phyloP scores from a whole-genome alignment of 305 asterid genomes.

The Solanum hybrid region DNA sequence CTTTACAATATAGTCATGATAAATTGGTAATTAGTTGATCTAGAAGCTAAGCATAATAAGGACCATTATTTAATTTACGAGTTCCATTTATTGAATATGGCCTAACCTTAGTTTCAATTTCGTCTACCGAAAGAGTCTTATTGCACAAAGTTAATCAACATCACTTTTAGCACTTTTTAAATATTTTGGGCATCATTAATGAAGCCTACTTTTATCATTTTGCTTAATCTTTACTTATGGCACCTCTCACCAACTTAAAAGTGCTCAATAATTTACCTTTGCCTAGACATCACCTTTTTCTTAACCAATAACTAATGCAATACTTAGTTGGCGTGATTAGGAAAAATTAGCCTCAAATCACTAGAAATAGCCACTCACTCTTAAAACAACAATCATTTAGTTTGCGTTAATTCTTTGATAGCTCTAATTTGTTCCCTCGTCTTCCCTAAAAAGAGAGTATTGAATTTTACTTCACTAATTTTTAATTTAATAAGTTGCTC shows the following conservation, averaged over 20 bases:
- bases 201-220: slow-evolving; percentile 9
- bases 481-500: not conserved
- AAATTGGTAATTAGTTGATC: not conserved
- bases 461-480: not conserved
- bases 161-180: not conserved
- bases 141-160: not conserved
- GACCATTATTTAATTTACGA: not conserved
- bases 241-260: slow-evolving; percentile 5
- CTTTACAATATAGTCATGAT: not conserved
- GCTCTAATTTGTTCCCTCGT: not conserved
- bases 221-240: slow-evolving; percentile 19
- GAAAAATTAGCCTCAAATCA: not conserved
- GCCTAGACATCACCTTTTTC: slow-evolving; percentile 1
- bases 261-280: slow-evolving; percentile 2
- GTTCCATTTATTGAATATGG: not conserved
- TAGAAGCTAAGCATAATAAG: not conserved
- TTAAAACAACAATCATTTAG: not conserved
- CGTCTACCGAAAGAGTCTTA: not conserved
- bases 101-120: not conserved
- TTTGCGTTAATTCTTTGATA: not conserved
- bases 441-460: not conserved
- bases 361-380: not conserved
- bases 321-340: not conserved
- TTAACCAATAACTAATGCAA: not conserved
- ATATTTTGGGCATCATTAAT: not conserved